Percentiles rank a stretch among this genome's conserved stretches.
Evolutionary conservation across 345 rosid species (phyloP).

Genomic region (Streptanthus diversifolius): DNA sequence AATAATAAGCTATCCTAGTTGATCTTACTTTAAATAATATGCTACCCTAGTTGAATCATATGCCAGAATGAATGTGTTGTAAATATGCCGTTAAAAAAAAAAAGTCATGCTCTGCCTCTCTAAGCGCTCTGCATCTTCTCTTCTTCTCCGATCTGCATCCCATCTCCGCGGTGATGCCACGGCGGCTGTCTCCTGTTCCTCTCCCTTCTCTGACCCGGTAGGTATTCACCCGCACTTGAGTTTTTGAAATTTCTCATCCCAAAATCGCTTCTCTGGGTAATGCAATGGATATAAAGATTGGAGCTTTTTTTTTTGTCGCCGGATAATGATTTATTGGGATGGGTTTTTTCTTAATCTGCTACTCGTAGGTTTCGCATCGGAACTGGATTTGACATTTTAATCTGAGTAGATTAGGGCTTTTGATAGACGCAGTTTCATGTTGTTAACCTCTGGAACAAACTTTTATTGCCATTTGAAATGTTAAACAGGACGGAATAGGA

Average conservation of each 20-base stretch:
- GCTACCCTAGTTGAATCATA: too few relatives aligned
- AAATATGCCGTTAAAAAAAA: too few relatives aligned
- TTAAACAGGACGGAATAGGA: constrained; percentile 14
- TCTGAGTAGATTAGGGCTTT: not conserved
- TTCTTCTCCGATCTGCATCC: constrained; percentile 18
- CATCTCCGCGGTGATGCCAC: constrained; percentile 13
- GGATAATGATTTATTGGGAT: not conserved
- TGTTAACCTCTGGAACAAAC: not conserved
- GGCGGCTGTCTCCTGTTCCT: constrained; percentile 11
- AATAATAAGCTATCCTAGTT: too few relatives aligned
- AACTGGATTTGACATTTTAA: not conserved
- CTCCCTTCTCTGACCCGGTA: constrained; percentile 11
- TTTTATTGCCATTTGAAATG: not conserved
- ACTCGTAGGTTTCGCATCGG: not conserved
- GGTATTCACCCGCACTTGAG: not conserved
- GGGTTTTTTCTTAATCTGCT: not conserved
- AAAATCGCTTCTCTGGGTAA: not conserved
- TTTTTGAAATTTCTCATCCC: not conserved
- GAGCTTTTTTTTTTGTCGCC: not conserved
- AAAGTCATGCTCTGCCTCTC: constrained; percentile 26
- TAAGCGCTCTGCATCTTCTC: constrained; percentile 18
- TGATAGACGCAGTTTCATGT: not conserved
- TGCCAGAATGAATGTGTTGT: too few relatives aligned
- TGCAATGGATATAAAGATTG: not conserved
- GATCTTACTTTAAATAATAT: too few relatives aligned